Evolutionary conservation across 495 filamentous ascomycete genomes (phyloP).

Genomic region (Penicillium macrosclerotiorum): DNA sequence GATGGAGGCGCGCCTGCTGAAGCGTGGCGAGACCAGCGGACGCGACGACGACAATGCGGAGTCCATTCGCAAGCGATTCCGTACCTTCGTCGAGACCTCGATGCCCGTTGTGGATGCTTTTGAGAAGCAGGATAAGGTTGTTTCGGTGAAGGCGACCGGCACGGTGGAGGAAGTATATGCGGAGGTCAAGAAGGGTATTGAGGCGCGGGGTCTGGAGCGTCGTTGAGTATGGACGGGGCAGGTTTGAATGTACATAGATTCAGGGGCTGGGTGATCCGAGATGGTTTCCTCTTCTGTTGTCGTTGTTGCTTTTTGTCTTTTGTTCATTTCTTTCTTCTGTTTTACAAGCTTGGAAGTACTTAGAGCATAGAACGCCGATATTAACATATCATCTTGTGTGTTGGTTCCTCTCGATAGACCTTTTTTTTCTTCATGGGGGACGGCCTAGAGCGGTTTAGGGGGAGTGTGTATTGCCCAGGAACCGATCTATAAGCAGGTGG

Average conservation of each 20-base stretch:
- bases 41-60: conserved; percentile 91
- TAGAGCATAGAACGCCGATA: no score
- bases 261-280: no score
- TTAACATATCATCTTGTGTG: no score
- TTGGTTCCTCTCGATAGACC: no score
- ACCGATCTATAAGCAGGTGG: no score
- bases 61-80: conserved; percentile 93
- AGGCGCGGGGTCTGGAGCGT: conserved; percentile 41
- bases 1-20: conserved; percentile 77
- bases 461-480: no score
- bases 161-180: conserved; percentile 72
- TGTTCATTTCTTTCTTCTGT: neutral
- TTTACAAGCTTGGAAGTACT: conserved; percentile 3
- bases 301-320: no score
- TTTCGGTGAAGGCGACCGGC: conserved; percentile 68
- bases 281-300: no score
- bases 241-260: no score
- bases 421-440: no score
- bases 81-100: conserved; percentile 87
- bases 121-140: conserved; percentile 71
- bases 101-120: conserved; percentile 95
- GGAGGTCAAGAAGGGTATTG: conserved; percentile 57
- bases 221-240: conserved; percentile 15
- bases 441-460: no score
- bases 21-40: conserved; percentile 89